Conservation (phyloP, 805 yeast species). For the Starmerella vaccinii region DNA sequence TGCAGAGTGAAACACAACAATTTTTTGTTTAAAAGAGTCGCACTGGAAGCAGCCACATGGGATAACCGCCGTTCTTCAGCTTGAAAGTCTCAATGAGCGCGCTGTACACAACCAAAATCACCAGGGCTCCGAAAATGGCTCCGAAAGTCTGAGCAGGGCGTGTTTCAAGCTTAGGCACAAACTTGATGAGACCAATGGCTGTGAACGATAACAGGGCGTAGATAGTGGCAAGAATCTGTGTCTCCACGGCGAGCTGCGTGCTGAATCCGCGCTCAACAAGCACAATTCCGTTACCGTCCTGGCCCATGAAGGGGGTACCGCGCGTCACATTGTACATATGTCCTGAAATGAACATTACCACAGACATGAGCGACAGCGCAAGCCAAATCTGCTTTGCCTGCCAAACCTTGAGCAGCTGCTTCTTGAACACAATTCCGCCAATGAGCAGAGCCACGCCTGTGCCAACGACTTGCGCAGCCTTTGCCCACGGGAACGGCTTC, state of each 20-base stretch:
- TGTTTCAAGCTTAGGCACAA: constrained; percentile 42
- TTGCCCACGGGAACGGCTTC: constrained; percentile 30
- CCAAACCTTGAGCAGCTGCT: constrained; percentile 35
- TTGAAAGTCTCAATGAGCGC: constrained; percentile 55
- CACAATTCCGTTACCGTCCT: constrained; percentile 35
- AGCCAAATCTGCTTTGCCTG: constrained; percentile 63
- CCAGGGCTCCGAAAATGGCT: constrained; percentile 36
- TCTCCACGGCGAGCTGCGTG: constrained; percentile 74
- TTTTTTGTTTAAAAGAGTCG: constrained; percentile 18
- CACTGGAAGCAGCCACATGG: constrained; percentile 45
- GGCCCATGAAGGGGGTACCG: constrained; percentile 46
- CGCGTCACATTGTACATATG: constrained; percentile 90
- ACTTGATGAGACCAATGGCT: constrained; percentile 48
- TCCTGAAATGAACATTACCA: constrained; percentile 71
- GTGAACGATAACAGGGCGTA: constrained; percentile 52
- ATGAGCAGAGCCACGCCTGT: constrained; percentile 14
- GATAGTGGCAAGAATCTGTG: constrained; percentile 63
- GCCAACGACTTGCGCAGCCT: constrained; percentile 15
- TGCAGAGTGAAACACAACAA: too few species aligned
- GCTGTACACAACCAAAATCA: constrained; percentile 51
- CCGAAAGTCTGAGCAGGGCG: constrained; percentile 41
- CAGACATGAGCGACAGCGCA: constrained; percentile 46
- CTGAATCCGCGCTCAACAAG: constrained; percentile 61
- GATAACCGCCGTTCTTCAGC: constrained; percentile 66
- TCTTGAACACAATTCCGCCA: constrained; percentile 22